A percentile compares a stretch with the other conserved stretches of the same genome.
These are phyloP conservation scores for Globisporangium parvum DNA, from an alignment of 352 stramenopile species.

Conservation along the genomic window DNA sequence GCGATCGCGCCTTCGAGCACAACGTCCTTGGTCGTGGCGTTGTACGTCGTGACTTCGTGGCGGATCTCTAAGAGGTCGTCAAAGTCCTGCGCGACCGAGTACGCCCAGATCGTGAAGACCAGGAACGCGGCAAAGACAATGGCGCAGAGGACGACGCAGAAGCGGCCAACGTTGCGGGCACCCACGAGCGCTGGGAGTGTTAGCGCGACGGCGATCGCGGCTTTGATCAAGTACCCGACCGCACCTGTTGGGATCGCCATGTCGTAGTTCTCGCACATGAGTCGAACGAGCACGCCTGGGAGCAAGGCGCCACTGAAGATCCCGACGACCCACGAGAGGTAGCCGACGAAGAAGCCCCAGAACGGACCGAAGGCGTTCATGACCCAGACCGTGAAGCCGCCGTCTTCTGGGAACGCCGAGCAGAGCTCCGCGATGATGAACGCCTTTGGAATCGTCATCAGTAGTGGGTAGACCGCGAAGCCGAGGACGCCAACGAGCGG, in stretches of 20 bases:
- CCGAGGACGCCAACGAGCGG: slow-evolving; percentile 50
- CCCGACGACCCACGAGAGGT: slow-evolving; percentile 70
- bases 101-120: slow-evolving; percentile 42
- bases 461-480: slow-evolving; percentile 49
- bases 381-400: slow-evolving; percentile 66
- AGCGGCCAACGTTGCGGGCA: slow-evolving; percentile 22
- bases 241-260: slow-evolving; percentile 19
- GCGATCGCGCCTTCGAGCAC: slow-evolving; percentile 22
- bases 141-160: slow-evolving; percentile 23
- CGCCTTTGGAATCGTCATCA: slow-evolving; percentile 55
- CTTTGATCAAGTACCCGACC: slow-evolving; percentile 28
- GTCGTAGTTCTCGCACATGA: slow-evolving; percentile 26
- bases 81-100: slow-evolving; percentile 18
- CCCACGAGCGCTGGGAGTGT: slow-evolving; percentile 34
- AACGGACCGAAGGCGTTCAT: slow-evolving; percentile 63
- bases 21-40: slow-evolving; percentile 13
- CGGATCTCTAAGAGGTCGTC: slow-evolving; percentile 42
- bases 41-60: slow-evolving; percentile 17
- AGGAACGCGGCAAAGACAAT: slow-evolving; percentile 34
- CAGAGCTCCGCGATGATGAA: slow-evolving; percentile 61
- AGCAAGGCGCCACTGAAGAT: slow-evolving; percentile 58
- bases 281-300: slow-evolving; percentile 42
- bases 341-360: slow-evolving; percentile 76
- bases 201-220: slow-evolving; percentile 25
- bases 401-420: slow-evolving; percentile 69